Evolutionary conservation across 1,139 yeast genomes (phyloP), one percentile per base, ranked within the genome.

Genomic region (Yamadazyma atlantica): DNA sequence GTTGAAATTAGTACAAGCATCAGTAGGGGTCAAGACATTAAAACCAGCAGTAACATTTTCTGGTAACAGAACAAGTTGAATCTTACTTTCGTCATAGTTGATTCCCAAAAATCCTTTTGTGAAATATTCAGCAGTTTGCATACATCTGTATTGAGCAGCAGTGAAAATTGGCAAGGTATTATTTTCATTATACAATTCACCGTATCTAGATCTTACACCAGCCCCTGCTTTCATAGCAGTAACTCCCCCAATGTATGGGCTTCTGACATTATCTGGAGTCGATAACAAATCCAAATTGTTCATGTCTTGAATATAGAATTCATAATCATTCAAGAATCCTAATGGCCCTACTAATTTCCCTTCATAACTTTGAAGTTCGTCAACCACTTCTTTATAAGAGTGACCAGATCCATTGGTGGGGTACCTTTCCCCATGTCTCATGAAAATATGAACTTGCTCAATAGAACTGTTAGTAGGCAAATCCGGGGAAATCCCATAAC

Each of bases 391-490:
- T 35, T 60, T 58, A 18, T 52, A 58, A 9, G 29, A 33, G 13
- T 35, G 42, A 4, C 67, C 67, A 16, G 49, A 57, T 3, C 51
- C 39, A n/a, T 46, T 39, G 2, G 61, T 57, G 5, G 72, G 72
- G 43, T 48, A 66, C 36, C 71, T 50, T 41, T 65, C 71, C 0
- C 71, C 72, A 36, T 66, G 72, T 49, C 72, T 57, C 47, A 61
- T 54, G 28, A 53, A 40, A 33, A 60, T 50, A 37, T 66, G 71
- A 8, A 64, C 69, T 39, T 64, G 70, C 38, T 64, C 67, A 33
- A 66, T 40, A 4, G 50, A 49, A 45, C 69, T 64, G 33, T 56
- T 53, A 4, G 45, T 50, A 0, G 72, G 72, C 9, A 60, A 49
- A 14, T 57, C 62, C 9, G 66, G 56, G 17, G 60, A 54, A 17